A percentile compares a stretch with the other conserved stretches of the same genome.
Conservation (phyloP, 2,329 filamentous ascomycete genomes). For the Cadophora sp. region DNA sequence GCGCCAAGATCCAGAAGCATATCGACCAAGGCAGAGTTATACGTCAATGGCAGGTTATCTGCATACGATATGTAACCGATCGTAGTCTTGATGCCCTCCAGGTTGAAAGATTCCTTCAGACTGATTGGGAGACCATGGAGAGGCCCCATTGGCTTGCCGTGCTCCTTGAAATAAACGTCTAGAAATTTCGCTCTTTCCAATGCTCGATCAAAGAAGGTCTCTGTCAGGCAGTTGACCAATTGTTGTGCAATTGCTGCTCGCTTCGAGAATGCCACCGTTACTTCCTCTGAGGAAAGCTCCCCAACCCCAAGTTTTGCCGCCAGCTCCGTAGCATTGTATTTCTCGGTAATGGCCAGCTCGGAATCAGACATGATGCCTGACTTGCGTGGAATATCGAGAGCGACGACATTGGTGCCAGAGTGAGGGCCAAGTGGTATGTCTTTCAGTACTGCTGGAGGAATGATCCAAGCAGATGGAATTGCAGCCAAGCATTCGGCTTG, state of each 20-base stretch:
- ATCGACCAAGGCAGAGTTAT: constrained; percentile 75
- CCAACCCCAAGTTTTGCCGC: constrained; percentile 28
- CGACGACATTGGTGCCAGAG: neutral
- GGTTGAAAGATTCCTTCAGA: constrained; percentile 67
- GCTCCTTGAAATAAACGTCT: constrained; percentile 50
- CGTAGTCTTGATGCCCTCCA: constrained; percentile 80
- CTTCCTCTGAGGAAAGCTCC: constrained; percentile 50
- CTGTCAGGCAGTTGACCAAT: constrained; percentile 51
- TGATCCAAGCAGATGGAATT: constrained; percentile 3
- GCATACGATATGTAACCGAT: constrained; percentile 78
- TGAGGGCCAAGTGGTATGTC: constrained; percentile 2
- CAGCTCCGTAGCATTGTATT: constrained; percentile 22
- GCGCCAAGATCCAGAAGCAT: constrained; percentile 85
- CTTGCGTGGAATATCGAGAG: constrained; percentile 1
- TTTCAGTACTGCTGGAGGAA: constrained; percentile 3
- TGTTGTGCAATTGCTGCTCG: constrained; percentile 58
- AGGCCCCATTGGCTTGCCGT: constrained; percentile 57
- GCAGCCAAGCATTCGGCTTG: constrained; percentile 9
- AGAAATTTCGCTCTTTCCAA: constrained; percentile 50
- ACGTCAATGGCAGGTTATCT: constrained; percentile 61
- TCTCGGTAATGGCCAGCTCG: constrained; percentile 30
- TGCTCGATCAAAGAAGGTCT: constrained; percentile 56
- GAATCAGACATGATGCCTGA: neutral
- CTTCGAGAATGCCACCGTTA: constrained; percentile 54
- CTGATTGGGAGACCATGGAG: constrained; percentile 65